Evolutionary conservation across 2,329 filamentous ascomycete genomes (phyloP), one percentile per base, ranked within the genome.

Genomic region (Aspergillus sp.): DNA sequence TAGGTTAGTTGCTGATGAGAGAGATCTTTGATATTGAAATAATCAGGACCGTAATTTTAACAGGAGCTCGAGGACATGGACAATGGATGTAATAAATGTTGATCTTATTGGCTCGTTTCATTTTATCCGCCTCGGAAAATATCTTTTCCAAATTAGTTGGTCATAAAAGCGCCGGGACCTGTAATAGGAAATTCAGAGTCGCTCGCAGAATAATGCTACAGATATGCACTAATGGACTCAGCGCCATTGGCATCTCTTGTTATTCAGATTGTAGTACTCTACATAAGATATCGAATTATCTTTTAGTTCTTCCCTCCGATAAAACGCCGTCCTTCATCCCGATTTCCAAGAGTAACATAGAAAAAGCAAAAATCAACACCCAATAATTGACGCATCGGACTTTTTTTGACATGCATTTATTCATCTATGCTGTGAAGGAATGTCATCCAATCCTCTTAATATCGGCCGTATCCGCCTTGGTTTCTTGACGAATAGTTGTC

Each of bases 401-500:
- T 50, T 45, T 53, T 31, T 44, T 11, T 15, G 27, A 46, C 40
- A 31, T 44, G 48, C 8, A 35, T 15, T n/a, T 45, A 27, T 24
- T 55, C 46, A 24, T 37, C 27, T 41, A 40, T 55, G 31, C 46
- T 27, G 11, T 44, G 14, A 27, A 44, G 40, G 23, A 17, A 33
- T 37, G 15, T 12, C 15, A 45, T 40, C 40, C 19, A n/a, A 21
- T n/a, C 37, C 31, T 31, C 17, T 54, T 68, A 73, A 62, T 77
- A 77, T 24, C 74, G 69, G 33, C 72, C 72, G 62, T 77, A 76
- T 56, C 75, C 73, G 60, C 74, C 73, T 53, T 68, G 66, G 43
- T 67, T 68, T 41, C 70, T 65, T n/a, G 66, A 64, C 44, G 66
- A 61, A 59, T 70, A 66, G 45, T 73, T 64, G 54, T 70, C 67